Base-by-base conservation (phyloP, 345 rosid genomes). In the Cardamine chenopodiifolia region DNA sequence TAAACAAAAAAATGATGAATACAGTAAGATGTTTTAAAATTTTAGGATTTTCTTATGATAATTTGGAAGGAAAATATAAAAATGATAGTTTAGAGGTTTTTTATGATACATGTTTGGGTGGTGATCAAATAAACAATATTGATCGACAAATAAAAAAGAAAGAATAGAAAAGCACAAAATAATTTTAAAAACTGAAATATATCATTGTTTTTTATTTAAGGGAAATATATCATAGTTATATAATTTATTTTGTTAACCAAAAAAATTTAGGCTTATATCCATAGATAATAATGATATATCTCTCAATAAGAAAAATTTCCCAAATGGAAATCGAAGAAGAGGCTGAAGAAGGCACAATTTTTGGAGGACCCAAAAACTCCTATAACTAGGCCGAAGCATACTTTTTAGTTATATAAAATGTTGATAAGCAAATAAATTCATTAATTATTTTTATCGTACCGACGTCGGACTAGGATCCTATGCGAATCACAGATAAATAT, bases 381-480 rank as follows among this genome's bases (percentile, higher is more conserved):
- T 1, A 15, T 40, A 40, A 15, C 45, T 13, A 40, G n/a, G 45
- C n/a, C 45, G 12, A 40, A 40, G 5, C 17, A 42, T 7, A 5
- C 18, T 42, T 42, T 15, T 17, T 42, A 42, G 18, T 15, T 15
- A 42, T 42, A 15, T 28, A 57, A 19, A 19, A 44, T 69, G 13
- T 11, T 39, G 57, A 55, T 17, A 29, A 58, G 2, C 29, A 28
- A 57, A 18, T 10, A 42, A 71, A 49, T 11, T 19, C 5, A 40
- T 32, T 35, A n/a, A 50, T 28, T n/a, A 11, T 9, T 6, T 34
- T 66, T 23, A 7, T 66, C n/a, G 59, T 50, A 50, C 45, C 17
- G 17, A 22, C 37, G 48, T 15, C 19, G 35, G 48, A 64, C 19
- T 31, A 8, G 72, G 37, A 74, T 74, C 78, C 72, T 23, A 74